Base-by-base conservation (phyloP, 345 rosid species). In the Lepidium aucheri region DNA sequence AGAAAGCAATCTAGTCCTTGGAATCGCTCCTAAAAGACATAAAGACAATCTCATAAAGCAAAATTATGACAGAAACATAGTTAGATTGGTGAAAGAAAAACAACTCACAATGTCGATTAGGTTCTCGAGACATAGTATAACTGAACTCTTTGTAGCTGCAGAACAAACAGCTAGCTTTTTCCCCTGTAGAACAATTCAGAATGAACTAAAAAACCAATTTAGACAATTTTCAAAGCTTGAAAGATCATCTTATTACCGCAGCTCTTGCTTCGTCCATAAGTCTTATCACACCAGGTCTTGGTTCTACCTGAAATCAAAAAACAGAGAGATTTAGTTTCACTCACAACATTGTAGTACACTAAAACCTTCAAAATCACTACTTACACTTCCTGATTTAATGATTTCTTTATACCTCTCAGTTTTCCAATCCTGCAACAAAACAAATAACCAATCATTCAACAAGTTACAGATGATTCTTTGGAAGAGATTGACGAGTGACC, bases 81-180 rank as follows among this genome's bases (percentile, higher is more conserved):
- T 9, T 14, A 51, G 22, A 33, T 52, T 26, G 20, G 34, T 14
- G 39, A 62, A 44, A 30, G 46, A 13, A 34, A 41, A 39, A 30
- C 38, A 65, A 70, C 81, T 38, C 75, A 93, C 98, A 63, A 84
- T 71, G 60, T 91, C 90, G 22, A 93, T 81, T 10, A 93, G 96
- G 70, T 79, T 90, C 74, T 93, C 96, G 47, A 93, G 98, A 79
- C 94, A 86, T 3, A 93, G 82, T 54, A 93, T 65, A 52, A 93
- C 98, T 0, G 98, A 93, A 81, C 96, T 93, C 85, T 90, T 93
- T 16, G 98, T 93, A 69, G 96, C 98, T 42, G 98, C 98, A 33
- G 98, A 93, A 75, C 98, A 90, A 55, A 90, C 91, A 65, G 98
- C 87, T 56, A 93, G 70, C 47, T 73, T 80, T 60, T 78, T 93